phyloP scores from a whole-genome alignment of 306 rosid species.

The Castanea crenata region DNA sequence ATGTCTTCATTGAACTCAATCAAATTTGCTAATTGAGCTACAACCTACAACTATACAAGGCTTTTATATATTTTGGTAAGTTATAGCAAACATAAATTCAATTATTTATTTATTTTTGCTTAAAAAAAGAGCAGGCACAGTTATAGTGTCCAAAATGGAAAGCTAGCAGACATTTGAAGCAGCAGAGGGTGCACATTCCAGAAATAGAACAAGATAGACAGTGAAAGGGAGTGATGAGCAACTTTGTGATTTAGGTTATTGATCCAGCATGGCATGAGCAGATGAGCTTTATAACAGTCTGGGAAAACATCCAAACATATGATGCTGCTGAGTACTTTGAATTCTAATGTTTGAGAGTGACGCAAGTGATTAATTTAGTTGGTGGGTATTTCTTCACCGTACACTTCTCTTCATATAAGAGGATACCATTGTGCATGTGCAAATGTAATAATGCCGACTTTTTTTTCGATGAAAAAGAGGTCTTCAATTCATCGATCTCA shows the following conservation, averaged over 20 bases:
- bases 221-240: constrained; percentile 7
- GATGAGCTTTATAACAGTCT: background rate
- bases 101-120: no score
- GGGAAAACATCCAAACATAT: constrained; percentile 11
- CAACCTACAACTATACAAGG: no score
- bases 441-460: no score
- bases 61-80: no score
- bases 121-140: no score
- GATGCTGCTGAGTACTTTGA: constrained; percentile 7
- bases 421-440: background rate
- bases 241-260: background rate
- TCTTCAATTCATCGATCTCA: no score
- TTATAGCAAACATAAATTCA: no score
- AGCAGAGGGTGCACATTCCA: background rate
- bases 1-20: no score
- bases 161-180: background rate
- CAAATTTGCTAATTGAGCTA: no score
- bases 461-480: no score
- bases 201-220: background rate
- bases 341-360: background rate
- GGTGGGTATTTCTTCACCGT: constrained; percentile 4
- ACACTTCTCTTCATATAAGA: constrained; percentile 14
- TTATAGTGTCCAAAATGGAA: no score
- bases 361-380: background rate
- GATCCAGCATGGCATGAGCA: background rate